Percentiles rank a stretch among this genome's conserved stretches.
phyloP scores from a whole-genome alignment of 2,329 filamentous ascomycete genomes.

The Neonectria sp. region DNA sequence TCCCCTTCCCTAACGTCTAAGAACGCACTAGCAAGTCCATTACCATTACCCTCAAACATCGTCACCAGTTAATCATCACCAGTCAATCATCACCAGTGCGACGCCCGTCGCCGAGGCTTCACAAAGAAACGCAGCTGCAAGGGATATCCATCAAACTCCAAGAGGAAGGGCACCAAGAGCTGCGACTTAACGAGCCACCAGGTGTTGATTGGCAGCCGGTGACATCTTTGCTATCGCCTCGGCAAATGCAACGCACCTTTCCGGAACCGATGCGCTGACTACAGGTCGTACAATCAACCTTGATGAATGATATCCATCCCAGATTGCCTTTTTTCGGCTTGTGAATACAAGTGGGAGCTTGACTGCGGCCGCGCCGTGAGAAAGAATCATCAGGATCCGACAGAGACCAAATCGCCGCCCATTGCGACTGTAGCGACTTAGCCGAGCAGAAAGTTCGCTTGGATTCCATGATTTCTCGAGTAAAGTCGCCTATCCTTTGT shows the following conservation, averaged over 20 bases:
- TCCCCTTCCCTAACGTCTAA: background rate
- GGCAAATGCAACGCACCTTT: slow-evolving; percentile 9
- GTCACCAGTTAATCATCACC: background rate
- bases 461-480: slow-evolving; percentile 7
- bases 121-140: background rate
- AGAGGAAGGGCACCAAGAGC: background rate
- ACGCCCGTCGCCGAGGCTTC: background rate
- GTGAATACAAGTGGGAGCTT: background rate
- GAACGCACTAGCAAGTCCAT: background rate
- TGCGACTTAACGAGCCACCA: background rate
- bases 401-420: slow-evolving; percentile 23
- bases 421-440: slow-evolving; percentile 26
- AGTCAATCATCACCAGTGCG: background rate
- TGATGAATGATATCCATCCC: slow-evolving; percentile 2
- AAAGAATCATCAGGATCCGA: background rate
- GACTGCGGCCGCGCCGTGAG: background rate
- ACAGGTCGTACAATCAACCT: slow-evolving; percentile 6
- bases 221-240: slow-evolving; percentile 4
- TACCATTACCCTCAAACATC: slow-evolving; percentile 2
- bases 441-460: slow-evolving; percentile 26
- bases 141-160: too few relatives aligned
- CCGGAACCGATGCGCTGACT: background rate
- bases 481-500: slow-evolving; percentile 14
- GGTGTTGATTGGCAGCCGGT: background rate
- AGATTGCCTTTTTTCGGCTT: background rate